Base-by-base conservation (phyloP, 768 basidiomycete genomes). In the Pleurotus salmoneostramineus region DNA sequence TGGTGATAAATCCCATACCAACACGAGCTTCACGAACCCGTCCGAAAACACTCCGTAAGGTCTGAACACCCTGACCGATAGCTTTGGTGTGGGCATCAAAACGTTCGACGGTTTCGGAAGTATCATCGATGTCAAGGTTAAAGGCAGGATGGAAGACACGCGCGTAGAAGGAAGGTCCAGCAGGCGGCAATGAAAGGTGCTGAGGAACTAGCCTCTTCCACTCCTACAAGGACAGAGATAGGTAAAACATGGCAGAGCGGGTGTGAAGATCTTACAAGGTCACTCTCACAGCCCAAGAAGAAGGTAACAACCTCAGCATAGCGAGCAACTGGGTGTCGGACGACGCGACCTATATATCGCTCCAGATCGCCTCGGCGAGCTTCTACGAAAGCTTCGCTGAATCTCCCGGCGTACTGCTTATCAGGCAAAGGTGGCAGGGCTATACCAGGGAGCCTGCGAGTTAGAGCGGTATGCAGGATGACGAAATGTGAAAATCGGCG, bases 401-500 rank as follows among this genome's bases (percentile, higher is more conserved):
- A 93, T 6, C 91, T 77, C 1, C 90, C 90, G 0, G 89, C 78
- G 61, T 94, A 92, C 62, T 90, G 88, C 65, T 93, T 93, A 67
- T 92, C 91, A 0, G 93, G 93, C 6, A 95, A 77, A 0, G 90
- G 88, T 0, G 93, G 91, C 2, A 95, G 75, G 3, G 84, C 85
- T 32, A 94, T 83, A 0, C 89, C 89, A 5, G 90, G 89, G 3
- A 93, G 80, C 6, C 86, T 77, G 21, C 84, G 76, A 15, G 79
- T 76, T 49, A 95, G 72, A 6, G 87, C 83, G 2, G 87, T 84
- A 62, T 93, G 88, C 33, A 95, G 77, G 50, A 86, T 78, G 31
- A 87, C 83, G 63, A 95, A 95, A 58, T 94, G 89, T 3, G 91
- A 92, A 72, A 90, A 95, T 5, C 93, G 85, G 8, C 93, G 80